phyloP scores from a whole-genome alignment of 1,139 yeast species.

The Yamadazyma taylorii region DNA sequence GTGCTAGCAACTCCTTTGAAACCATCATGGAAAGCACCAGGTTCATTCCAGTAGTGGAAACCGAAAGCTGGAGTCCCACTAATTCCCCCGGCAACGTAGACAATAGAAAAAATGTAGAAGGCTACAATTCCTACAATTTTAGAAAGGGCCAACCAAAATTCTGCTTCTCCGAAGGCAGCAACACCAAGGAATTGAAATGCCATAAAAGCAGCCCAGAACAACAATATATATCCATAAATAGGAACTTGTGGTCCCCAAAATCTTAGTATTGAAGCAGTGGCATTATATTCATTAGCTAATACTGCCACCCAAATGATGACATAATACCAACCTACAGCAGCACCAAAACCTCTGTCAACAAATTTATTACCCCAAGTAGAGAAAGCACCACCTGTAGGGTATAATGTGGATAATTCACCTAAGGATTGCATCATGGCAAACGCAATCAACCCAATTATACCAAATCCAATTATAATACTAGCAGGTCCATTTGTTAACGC shows the following conservation, averaged over 20 bases:
- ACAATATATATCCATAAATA: slow-evolving; percentile 54
- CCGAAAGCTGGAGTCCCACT: slow-evolving; percentile 53
- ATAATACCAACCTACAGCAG: slow-evolving; percentile 63
- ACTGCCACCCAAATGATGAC: slow-evolving; percentile 63
- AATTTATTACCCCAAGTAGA: slow-evolving; percentile 53
- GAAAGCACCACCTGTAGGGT: slow-evolving; percentile 55
- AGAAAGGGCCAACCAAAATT: slow-evolving; percentile 60
- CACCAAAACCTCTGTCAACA: slow-evolving; percentile 60
- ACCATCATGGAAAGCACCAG: slow-evolving; percentile 53
- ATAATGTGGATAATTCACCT: slow-evolving; percentile 56
- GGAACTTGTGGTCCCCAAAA: slow-evolving; percentile 66
- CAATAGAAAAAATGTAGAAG: slow-evolving; percentile 56
- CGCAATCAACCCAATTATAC: slow-evolving; percentile 55
- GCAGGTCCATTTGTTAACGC: slow-evolving; percentile 50
- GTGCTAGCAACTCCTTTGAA: slow-evolving; percentile 69
- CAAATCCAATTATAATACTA: slow-evolving; percentile 43
- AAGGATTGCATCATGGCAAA: slow-evolving; percentile 57
- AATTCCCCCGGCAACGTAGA: slow-evolving; percentile 69
- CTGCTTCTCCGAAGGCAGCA: slow-evolving; percentile 64
- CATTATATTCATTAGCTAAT: slow-evolving; percentile 58
- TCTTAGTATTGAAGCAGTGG: slow-evolving; percentile 51
- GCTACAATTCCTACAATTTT: slow-evolving; percentile 58
- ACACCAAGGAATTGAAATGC: slow-evolving; percentile 60
- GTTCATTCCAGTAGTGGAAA: slow-evolving; percentile 51
- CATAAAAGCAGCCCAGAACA: slow-evolving; percentile 55